Percentiles rank a stretch among this genome's conserved stretches.
phyloP scores from a whole-genome alignment of 2,329 filamentous ascomycete genomes.

The Metarhizium robertsii region DNA sequence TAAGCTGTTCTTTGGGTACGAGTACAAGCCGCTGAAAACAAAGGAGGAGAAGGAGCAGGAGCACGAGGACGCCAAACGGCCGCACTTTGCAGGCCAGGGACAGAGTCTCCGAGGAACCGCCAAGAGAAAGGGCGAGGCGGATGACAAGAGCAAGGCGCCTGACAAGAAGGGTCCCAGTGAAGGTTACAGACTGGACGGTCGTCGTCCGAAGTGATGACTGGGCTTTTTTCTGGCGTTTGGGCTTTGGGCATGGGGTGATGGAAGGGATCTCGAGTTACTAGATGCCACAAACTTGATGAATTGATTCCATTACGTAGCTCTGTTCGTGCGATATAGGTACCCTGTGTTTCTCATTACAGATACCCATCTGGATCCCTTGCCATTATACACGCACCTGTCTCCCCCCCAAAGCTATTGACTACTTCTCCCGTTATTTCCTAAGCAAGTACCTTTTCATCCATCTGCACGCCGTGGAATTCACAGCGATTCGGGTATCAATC shows the following conservation, averaged over 20 bases:
- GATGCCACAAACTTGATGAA: background rate
- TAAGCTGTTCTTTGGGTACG: conserved; percentile 95
- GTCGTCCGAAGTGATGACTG: conserved; percentile 17
- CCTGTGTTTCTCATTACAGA: background rate
- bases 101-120: conserved; percentile 63
- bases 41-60: conserved; percentile 62
- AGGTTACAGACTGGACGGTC: conserved; percentile 35
- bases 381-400: too few relatives aligned
- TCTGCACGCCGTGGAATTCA: too few relatives aligned
- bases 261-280: background rate
- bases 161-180: conserved; percentile 37
- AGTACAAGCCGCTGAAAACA: conserved; percentile 79
- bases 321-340: background rate
- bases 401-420: too few relatives aligned
- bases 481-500: too few relatives aligned
- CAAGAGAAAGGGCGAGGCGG: conserved; percentile 59
- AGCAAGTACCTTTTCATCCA: too few relatives aligned
- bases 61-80: conserved; percentile 52
- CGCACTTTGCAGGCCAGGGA: conserved; percentile 76
- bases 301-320: background rate
- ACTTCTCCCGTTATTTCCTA: too few relatives aligned
- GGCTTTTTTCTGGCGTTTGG: conserved; percentile 13
- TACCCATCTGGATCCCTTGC: background rate
- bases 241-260: conserved; percentile 1
- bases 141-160: conserved; percentile 35